Conservation (phyloP, 495 filamentous ascomycete genomes). For the Polyplosphaeria fusca region DNA sequence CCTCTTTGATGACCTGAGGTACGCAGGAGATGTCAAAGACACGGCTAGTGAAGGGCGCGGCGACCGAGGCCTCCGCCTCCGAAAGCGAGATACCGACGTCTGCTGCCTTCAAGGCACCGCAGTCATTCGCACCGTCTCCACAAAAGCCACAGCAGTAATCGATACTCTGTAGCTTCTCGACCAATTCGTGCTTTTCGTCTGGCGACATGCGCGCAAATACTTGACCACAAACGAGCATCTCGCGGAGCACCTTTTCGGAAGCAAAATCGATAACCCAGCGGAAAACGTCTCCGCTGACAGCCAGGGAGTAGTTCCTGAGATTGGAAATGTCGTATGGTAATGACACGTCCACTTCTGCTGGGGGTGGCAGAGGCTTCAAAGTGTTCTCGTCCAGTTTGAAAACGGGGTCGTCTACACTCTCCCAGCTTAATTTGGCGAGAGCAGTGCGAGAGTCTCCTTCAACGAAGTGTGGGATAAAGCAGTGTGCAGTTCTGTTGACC, state of each 20-base stretch:
- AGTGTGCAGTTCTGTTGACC: conserved; percentile 74
- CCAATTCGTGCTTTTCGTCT: conserved; percentile 97
- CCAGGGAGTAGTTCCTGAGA: conserved; percentile 77
- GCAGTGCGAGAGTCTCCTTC: conserved; percentile 67
- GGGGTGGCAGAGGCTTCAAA: conserved; percentile 69
- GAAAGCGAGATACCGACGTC: conserved; percentile 99
- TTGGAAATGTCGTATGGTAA: conserved; percentile 78
- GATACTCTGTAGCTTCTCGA: conserved; percentile 94
- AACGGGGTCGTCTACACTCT: conserved; percentile 81
- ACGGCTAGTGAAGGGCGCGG: conserved; percentile 93
- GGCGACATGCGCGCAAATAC: conserved; percentile 99
- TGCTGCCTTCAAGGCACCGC: conserved; percentile 93
- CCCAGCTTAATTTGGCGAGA: conserved; percentile 74
- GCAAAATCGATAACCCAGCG: conserved; percentile 94
- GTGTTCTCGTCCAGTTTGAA: conserved; percentile 73
- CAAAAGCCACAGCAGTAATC: conserved; percentile 97
- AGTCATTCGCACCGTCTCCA: conserved; percentile 97
- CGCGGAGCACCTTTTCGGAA: conserved; percentile 62
- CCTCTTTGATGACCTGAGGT: conserved; percentile 88
- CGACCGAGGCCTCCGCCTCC: conserved; percentile 96
- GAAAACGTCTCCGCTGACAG: conserved; percentile 90
- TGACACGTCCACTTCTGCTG: conserved; percentile 70
- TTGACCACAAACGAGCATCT: conserved; percentile 88
- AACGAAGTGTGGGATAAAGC: conserved; percentile 85
- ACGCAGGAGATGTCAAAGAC: conserved; percentile 97